Evolutionary conservation across 768 basidiomycete species (phyloP).

Genomic region (Trichaptum fuscoviolaceum): DNA sequence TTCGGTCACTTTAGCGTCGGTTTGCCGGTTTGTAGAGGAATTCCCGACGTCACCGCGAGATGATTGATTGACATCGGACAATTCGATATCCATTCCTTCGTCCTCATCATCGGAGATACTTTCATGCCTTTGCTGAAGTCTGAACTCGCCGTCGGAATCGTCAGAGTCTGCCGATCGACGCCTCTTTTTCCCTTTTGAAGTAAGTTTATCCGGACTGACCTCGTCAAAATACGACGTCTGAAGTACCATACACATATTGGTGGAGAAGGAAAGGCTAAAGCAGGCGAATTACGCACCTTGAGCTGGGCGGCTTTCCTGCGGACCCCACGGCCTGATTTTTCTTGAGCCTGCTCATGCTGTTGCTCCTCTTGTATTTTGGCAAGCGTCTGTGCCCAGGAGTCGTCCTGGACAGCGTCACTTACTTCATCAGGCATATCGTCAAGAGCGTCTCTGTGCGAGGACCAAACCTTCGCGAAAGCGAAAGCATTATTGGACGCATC

Average conservation of each 20-base stretch:
- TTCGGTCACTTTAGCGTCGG: neutral
- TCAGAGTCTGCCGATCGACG: conserved; percentile 28
- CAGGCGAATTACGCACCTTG: conserved; percentile 31
- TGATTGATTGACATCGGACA: conserved; percentile 6
- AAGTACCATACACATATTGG: conserved; percentile 10
- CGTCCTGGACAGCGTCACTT: conserved; percentile 39
- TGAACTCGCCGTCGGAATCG: conserved; percentile 33
- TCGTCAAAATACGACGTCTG: conserved; percentile 30
- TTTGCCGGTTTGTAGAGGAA: too few species aligned
- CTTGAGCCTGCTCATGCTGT: conserved; percentile 41
- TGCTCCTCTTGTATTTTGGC: conserved; percentile 41
- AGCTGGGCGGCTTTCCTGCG: conserved; percentile 60
- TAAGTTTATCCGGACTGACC: conserved; percentile 33
- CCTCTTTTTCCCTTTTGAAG: conserved; percentile 29
- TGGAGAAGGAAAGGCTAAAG: conserved; percentile 2
- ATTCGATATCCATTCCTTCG: conserved; percentile 10
- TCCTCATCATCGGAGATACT: conserved; percentile 21
- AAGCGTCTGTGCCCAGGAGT: conserved; percentile 81
- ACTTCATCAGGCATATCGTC: conserved; percentile 47
- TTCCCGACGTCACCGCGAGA: too few species aligned
- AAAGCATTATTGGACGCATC: conserved; percentile 56
- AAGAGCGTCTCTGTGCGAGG: conserved; percentile 64
- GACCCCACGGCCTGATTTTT: conserved; percentile 65
- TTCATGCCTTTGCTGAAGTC: conserved; percentile 21
- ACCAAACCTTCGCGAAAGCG: conserved; percentile 91